Base-by-base conservation (phyloP, 73 alveolate genomes). In the Paramecium pentaurelia region DNA sequence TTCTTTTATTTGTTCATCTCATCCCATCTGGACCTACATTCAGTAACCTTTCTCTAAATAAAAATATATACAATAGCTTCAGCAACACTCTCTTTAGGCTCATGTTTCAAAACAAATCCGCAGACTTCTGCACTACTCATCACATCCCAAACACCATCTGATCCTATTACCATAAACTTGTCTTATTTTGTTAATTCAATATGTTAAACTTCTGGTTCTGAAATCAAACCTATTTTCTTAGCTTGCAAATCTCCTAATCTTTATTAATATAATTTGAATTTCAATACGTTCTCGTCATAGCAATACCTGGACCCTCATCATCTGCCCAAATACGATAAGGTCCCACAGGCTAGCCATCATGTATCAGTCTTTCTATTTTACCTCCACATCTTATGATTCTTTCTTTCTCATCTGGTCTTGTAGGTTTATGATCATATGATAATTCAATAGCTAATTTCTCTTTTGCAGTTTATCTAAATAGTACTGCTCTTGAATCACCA, bases 401-500 rank as follows among this genome's bases (percentile, higher is more conserved):
- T 71, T 86, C 96, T 70, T 86, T 94, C 92, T 97, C 99, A 83
- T 94, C 96, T 14, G 93, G 94, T 58, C 97, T 84, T 32, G 96
- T 93, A 14, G 99, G 98, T 73, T 97, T 97, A 93, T 97, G 99
- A 93, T 97, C 99, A 71, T 95, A 92, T 7, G 97, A 93, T 92
- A 97, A 85, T 92, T 96, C 97, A 18, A 94, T 88, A 49, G 97
- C 97, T 73, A 71, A 12, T 73, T 89, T 89, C 44, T 89, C 94
- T 71, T 89, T 89, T 20, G 71, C 77, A 40, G 94, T 89, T 25
- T 71, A 27, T 45, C 93, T 75, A 64, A 97, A 93, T 70, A 96
- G 92, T 60, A 98, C 92, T 22, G 99, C 98, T 36, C 99, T 92
- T 44, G 99, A 95, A 95, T 98, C 99, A 51, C 99, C 99, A 1